Conservation (phyloP, 257 asterid genomes). For the Ocimum tenuiflorum region DNA sequence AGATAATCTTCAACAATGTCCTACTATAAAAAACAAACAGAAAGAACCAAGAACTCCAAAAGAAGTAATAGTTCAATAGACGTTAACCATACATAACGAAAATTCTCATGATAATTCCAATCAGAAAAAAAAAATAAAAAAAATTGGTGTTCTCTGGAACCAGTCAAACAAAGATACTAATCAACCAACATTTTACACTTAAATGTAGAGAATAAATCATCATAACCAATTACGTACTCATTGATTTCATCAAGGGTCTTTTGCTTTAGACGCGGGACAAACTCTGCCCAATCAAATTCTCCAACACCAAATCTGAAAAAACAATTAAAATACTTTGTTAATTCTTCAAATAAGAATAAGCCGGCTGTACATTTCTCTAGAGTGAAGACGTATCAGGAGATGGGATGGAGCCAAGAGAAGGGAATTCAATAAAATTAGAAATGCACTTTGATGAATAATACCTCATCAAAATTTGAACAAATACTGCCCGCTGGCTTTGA, state of each 20-base stretch:
- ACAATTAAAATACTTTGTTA: conserved; percentile 14
- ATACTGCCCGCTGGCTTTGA: conserved; percentile 77
- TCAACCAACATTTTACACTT: conserved; percentile 1
- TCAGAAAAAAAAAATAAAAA: not conserved
- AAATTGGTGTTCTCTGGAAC: not conserved
- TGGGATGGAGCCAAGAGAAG: too few relatives aligned
- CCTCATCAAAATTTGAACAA: conserved; percentile 94
- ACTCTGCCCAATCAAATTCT: conserved; percentile 82
- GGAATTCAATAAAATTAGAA: too few relatives aligned
- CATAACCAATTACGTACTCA: conserved; percentile 48
- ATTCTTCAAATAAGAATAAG: conserved; percentile 18
- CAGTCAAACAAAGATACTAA: not conserved
- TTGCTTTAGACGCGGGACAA: conserved; percentile 75
- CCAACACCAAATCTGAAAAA: conserved; percentile 73
- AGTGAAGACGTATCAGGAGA: too few relatives aligned
- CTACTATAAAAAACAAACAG: not conserved
- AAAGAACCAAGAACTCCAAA: not conserved
- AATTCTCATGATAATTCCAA: not conserved
- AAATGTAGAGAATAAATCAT: not conserved
- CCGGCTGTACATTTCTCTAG: too few relatives aligned
- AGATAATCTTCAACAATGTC: not conserved
- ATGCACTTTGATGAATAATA: too few relatives aligned
- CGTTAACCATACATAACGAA: not conserved
- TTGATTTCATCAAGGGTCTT: conserved; percentile 65
- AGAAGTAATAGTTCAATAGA: not conserved